Percentiles rank a stretch among this genome's conserved stretches.
phyloP scores from a whole-genome alignment of 23 red algal genomes.

The Gracilaria domingensis region DNA sequence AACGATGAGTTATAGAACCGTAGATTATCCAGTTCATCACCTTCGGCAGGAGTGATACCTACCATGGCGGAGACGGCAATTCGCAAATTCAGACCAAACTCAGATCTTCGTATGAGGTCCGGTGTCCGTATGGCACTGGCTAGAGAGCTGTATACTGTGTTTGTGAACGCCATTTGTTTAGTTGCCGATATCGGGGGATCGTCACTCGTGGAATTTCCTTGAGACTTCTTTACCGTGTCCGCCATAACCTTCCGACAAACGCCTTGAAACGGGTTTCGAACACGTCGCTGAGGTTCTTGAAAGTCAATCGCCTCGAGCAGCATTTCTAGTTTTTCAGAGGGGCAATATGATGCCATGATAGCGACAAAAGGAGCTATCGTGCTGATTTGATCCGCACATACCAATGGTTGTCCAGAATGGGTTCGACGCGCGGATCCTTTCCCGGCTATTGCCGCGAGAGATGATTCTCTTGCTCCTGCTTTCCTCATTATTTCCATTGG shows the following conservation, averaged over 20 bases:
- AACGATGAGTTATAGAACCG: constrained; percentile 13
- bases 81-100: constrained; percentile 22
- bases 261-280: constrained; percentile 22
- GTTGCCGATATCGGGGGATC: constrained; percentile 3
- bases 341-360: constrained; percentile 24
- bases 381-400: constrained; percentile 69
- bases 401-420: constrained; percentile 61
- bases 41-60: neutral
- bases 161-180: constrained; percentile 40
- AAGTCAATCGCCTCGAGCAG: constrained; percentile 36
- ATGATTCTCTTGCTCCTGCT: constrained; percentile 37
- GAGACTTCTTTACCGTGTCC: neutral
- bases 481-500: constrained; percentile 66
- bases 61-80: constrained; percentile 16
- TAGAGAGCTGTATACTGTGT: constrained; percentile 40
- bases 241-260: neutral
- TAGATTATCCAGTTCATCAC: constrained; percentile 26
- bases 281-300: constrained; percentile 24
- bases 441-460: constrained; percentile 40
- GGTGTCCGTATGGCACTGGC: constrained; percentile 26
- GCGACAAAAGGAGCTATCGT: constrained; percentile 52
- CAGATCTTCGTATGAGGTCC: constrained; percentile 5
- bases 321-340: constrained; percentile 43
- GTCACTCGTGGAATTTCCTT: neutral
- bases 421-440: constrained; percentile 11